phyloP scores from a whole-genome alignment of 805 yeast genomes.

The Candida rishiriensis region DNA sequence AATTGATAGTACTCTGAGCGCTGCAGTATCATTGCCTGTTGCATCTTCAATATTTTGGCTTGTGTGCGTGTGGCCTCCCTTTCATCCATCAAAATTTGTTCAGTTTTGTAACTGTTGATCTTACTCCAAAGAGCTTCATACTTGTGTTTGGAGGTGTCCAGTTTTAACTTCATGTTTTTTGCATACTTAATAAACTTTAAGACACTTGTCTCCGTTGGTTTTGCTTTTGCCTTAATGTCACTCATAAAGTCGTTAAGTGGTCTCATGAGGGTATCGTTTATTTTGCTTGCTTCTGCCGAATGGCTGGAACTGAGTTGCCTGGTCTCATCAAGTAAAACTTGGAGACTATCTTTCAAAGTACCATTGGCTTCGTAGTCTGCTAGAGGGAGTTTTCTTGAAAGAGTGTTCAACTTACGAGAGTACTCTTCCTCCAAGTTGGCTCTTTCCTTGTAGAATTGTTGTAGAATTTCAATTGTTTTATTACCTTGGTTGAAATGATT shows the following conservation, averaged over 20 bases:
- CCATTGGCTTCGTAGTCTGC: constrained; percentile 46
- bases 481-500: constrained; percentile 56
- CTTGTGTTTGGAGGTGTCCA: constrained; percentile 37
- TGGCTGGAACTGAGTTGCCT: constrained; percentile 55
- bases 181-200: constrained; percentile 49
- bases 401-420: constrained; percentile 45
- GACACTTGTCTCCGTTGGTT: constrained; percentile 54
- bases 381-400: constrained; percentile 37
- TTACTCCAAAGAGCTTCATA: constrained; percentile 57
- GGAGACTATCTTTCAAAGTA: constrained; percentile 53
- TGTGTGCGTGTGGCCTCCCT: constrained; percentile 62
- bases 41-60: constrained; percentile 48
- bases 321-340: constrained; percentile 54
- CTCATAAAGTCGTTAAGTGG: constrained; percentile 51
- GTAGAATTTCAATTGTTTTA: constrained; percentile 50
- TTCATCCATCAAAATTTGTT: constrained; percentile 66
- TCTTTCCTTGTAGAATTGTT: constrained; percentile 48
- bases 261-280: constrained; percentile 44
- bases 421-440: constrained; percentile 71
- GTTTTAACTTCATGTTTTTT: constrained; percentile 31
- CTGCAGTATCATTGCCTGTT: constrained; percentile 34
- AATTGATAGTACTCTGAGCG: constrained; percentile 57
- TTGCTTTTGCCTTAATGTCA: constrained; percentile 47
- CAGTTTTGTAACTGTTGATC: constrained; percentile 55
- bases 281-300: constrained; percentile 43